These are phyloP conservation scores for Scheffersomyces parashehatae DNA, from an alignment of 1,139 yeast genomes.

Conservation along the genomic window DNA sequence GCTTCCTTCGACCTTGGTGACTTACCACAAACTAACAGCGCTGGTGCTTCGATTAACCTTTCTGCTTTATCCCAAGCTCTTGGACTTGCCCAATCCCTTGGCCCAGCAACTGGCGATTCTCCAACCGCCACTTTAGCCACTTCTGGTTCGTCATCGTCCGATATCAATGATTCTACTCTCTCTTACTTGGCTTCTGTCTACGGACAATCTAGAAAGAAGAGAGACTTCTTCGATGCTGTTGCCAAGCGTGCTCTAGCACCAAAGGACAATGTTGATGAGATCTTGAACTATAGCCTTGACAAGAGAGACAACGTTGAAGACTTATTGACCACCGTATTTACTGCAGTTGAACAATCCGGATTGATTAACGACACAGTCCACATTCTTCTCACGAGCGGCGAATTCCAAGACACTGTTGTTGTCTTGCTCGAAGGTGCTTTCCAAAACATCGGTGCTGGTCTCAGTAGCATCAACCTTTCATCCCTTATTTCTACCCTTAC, in stretches of 20 bases:
- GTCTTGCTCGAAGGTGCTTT: conserved; percentile 26
- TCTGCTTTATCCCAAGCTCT: not conserved
- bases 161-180: not conserved
- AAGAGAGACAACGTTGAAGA: conserved; percentile 38
- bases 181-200: not conserved
- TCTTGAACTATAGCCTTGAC: conserved; percentile 8
- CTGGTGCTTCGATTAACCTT: not conserved
- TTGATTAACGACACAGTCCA: conserved; percentile 27
- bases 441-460: conserved; percentile 20
- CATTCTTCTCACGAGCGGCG: conserved; percentile 26
- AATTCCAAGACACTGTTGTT: conserved; percentile 30
- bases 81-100: not conserved
- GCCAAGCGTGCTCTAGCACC: not conserved
- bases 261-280: not conserved
- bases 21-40: too few relatives aligned
- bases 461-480: conserved; percentile 10
- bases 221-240: conserved; percentile 1
- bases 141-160: not conserved
- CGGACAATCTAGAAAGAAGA: not conserved
- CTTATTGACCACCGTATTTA: conserved; percentile 32
- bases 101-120: not conserved
- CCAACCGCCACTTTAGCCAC: not conserved
- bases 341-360: conserved; percentile 31
- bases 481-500: conserved; percentile 19
- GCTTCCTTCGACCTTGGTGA: not conserved